Base-by-base conservation (phyloP, 2,329 filamentous ascomycete species). In the Pseudogymnoascus verrucosus region DNA sequence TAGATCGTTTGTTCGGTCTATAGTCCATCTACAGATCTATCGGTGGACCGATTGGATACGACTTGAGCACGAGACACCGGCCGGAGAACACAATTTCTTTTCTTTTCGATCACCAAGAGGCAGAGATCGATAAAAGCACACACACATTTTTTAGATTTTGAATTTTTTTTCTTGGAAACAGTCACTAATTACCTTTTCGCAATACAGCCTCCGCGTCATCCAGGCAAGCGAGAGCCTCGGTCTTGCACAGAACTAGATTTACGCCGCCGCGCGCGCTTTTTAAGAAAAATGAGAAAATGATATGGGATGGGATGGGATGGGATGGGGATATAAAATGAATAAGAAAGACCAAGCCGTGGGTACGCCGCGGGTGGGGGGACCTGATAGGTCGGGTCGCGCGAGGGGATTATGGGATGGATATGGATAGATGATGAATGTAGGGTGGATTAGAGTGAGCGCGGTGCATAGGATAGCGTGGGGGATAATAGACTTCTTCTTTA, bases 381-480 rank as follows among this genome's bases (percentile, higher is more conserved):
- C 28, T 31, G 28, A 1, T 31, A 31, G 28, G 26, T 28, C 26
- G 26, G 28, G 28, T 31, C 28, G 28, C 28, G 7, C 28, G 28
- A 4, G 28, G 37, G 36, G 61, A 23, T 54, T 26, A 34, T 63
- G 61, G 44, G 51, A n/a, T n/a, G n/a, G n/a, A n/a, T n/a, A n/a
- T 21, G 16, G 42, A 14, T 21, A 59, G 61, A 59, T 39, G 62
- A 36, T 63, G 44, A 28, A 63, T 60, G 23, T 21, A 26, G 2
- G 36, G 14, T 14, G n/a, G 16, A 62, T 21, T 37, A 62, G 69
- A 65, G 42, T 5, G 42, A 47, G 42, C 42, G 42, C n/a, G 42
- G 42, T 26, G 42, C 42, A 47, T 47, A 47, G 19, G 42, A 12
- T 47, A 47, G 42, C 42, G 42, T 14, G 19, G 11, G 19, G 42